Conservation (phyloP, 169 alveolate species). For the Cryptosporidium tyzzeri region DNA sequence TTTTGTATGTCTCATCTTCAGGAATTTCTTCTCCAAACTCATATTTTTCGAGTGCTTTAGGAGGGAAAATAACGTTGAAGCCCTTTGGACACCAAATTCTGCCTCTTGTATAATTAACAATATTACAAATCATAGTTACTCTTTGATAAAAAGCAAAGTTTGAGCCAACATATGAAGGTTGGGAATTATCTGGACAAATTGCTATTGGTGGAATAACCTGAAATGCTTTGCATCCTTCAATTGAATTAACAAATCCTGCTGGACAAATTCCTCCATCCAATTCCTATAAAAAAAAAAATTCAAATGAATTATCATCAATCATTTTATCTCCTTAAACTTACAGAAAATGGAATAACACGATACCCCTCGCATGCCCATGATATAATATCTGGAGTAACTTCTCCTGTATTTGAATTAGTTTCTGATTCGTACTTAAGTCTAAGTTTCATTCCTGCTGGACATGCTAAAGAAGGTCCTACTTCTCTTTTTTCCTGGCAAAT, state of each 20-base stretch:
- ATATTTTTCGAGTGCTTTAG: constrained; percentile 65
- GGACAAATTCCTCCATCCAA: constrained; percentile 73
- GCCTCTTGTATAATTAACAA: constrained; percentile 36
- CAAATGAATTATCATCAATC: background rate
- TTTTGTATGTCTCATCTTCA: constrained; percentile 23
- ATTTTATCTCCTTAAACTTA: constrained; percentile 9
- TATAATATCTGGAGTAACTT: constrained; percentile 42
- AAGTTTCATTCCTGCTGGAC: constrained; percentile 65
- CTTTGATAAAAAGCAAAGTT: constrained; percentile 60
- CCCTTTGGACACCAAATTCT: constrained; percentile 75
- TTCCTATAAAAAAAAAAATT: background rate
- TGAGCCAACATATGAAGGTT: constrained; percentile 23
- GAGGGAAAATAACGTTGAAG: constrained; percentile 59
- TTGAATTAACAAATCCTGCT: constrained; percentile 53
- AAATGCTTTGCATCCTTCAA: constrained; percentile 75
- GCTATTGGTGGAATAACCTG: constrained; percentile 67
- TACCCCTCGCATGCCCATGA: constrained; percentile 76
- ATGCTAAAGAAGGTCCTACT: constrained; percentile 59
- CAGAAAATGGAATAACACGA: constrained; percentile 58
- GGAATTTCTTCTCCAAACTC: constrained; percentile 69
- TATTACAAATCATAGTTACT: constrained; percentile 14
- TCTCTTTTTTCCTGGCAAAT: constrained; percentile 58
- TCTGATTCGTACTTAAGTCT: constrained; percentile 63
- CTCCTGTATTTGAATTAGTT: constrained; percentile 64
- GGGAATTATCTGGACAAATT: constrained; percentile 45